Evolutionary conservation across 176 grass and related monocot species (phyloP).

Genomic region (Musa itinerans): DNA sequence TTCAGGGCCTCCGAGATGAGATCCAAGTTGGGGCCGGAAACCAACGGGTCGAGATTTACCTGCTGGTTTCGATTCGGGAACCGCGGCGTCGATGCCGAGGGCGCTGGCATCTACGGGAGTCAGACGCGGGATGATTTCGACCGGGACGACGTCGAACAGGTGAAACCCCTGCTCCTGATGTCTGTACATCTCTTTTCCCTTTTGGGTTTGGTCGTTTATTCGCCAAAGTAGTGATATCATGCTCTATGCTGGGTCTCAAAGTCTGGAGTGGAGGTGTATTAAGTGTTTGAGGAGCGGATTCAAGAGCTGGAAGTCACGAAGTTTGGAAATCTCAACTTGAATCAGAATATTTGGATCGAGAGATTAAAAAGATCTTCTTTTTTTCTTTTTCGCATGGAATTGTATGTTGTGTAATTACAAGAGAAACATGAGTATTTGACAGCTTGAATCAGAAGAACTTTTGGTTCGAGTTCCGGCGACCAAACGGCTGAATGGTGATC

Average conservation of each 20-base stretch:
- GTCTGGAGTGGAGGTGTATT: background rate
- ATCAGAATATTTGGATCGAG: background rate
- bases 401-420: no score
- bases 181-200: background rate
- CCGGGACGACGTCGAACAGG: slow-evolving; percentile 92
- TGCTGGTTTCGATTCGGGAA: slow-evolving; percentile 87
- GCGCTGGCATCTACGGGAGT: slow-evolving; percentile 80
- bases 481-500: no score
- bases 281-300: background rate
- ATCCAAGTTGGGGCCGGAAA: slow-evolving; percentile 32
- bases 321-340: background rate
- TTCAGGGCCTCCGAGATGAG: slow-evolving; percentile 31
- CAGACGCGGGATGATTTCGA: slow-evolving; percentile 85
- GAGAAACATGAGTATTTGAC: no score
- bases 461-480: no score
- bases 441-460: no score
- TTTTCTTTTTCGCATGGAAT: no score
- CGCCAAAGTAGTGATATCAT: no score
- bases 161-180: background rate
- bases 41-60: slow-evolving; percentile 36
- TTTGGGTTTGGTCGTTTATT: no score
- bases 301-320: background rate
- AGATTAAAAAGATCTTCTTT: background rate
- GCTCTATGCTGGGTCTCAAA: background rate
- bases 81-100: slow-evolving; percentile 50